Conservation (phyloP, 2,329 filamentous ascomycete species). For the Anthostomella pinea region DNA sequence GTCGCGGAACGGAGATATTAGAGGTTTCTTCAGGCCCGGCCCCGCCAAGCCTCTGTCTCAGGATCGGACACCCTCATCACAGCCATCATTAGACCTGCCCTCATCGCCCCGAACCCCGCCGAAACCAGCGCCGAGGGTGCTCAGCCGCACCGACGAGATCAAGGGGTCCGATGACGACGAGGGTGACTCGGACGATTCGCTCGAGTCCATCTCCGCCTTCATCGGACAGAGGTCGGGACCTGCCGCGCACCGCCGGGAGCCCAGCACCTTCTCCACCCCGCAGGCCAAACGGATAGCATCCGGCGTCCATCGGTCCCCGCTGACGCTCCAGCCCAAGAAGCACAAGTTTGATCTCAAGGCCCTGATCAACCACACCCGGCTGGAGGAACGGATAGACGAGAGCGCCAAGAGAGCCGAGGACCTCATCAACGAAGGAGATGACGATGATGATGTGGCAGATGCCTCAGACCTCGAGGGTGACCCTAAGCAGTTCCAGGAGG, state of each 20-base stretch:
- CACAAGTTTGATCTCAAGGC: slow-evolving; percentile 64
- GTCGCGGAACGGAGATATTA: slow-evolving; percentile 29
- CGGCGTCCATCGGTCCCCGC: slow-evolving; percentile 41
- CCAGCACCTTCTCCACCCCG: slow-evolving; percentile 37
- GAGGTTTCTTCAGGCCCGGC: slow-evolving; percentile 29
- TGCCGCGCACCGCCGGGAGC: slow-evolving; percentile 18
- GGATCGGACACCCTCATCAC: slow-evolving; percentile 12
- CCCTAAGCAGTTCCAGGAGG: slow-evolving; percentile 41
- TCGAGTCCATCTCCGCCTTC: slow-evolving; percentile 54
- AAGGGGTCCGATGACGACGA: slow-evolving; percentile 71
- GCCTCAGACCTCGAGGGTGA: slow-evolving; percentile 33
- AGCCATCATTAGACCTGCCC: slow-evolving; percentile 16
- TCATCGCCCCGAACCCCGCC: slow-evolving; percentile 30
- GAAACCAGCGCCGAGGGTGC: slow-evolving; percentile 22
- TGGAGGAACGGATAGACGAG: slow-evolving; percentile 58
- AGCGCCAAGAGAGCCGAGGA: slow-evolving; percentile 46
- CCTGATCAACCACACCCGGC: slow-evolving; percentile 56
- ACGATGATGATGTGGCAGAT: slow-evolving; percentile 10
- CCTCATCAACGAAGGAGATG: slow-evolving; percentile 27
- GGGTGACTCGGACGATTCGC: slow-evolving; percentile 53
- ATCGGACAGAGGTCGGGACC: slow-evolving; percentile 29
- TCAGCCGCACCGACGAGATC: slow-evolving; percentile 57
- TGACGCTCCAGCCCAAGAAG: slow-evolving; percentile 45
- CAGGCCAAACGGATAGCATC: slow-evolving; percentile 45
- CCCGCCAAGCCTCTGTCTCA: slow-evolving; percentile 13